phyloP scores from a whole-genome alignment of 1,284 basidiomycete species.

The Neolentinus lepideus region DNA sequence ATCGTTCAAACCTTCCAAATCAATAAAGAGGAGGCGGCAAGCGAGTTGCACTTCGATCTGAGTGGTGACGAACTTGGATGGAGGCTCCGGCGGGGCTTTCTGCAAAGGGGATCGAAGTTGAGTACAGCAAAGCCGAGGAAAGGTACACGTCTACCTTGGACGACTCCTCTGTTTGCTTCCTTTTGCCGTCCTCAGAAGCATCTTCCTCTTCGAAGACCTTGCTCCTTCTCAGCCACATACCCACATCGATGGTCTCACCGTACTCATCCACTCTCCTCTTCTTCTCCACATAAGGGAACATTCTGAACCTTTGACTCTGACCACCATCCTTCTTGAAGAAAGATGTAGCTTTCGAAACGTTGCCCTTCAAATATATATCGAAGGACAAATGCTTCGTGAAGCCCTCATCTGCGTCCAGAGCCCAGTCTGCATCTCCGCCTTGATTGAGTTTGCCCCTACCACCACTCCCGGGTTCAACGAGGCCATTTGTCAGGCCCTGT shows the following conservation, averaged over 20 bases:
- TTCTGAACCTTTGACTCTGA: conserved; percentile 78
- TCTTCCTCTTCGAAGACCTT: conserved; percentile 86
- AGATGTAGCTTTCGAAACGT: conserved; percentile 73
- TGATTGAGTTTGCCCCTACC: conserved; percentile 23
- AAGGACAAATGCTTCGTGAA: conserved; percentile 78
- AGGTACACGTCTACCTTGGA: conserved; percentile 49
- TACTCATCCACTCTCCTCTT: conserved; percentile 91
- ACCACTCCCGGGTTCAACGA: conserved; percentile 8
- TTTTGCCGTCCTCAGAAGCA: conserved; percentile 69
- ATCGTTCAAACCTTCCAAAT: conserved; percentile 95
- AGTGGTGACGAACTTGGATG: conserved; percentile 86
- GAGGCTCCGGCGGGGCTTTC: conserved; percentile 74
- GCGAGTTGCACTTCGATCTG: conserved; percentile 71
- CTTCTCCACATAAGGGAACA: conserved; percentile 97
- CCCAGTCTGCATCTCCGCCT: conserved; percentile 56
- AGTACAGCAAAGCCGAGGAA: conserved; percentile 4
- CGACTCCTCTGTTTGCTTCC: conserved; percentile 73
- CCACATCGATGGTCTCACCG: conserved; percentile 92
- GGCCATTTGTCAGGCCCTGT: conserved; percentile 16
- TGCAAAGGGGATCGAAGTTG: conserved; percentile 20
- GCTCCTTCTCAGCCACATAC: conserved; percentile 87
- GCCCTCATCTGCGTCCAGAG: conserved; percentile 57
- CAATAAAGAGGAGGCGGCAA: conserved; percentile 86
- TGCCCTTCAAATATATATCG: conserved; percentile 96
- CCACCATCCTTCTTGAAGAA: conserved; percentile 76